Base-by-base conservation (phyloP, 345 rosid species). In the Euphorbia lathyris region DNA sequence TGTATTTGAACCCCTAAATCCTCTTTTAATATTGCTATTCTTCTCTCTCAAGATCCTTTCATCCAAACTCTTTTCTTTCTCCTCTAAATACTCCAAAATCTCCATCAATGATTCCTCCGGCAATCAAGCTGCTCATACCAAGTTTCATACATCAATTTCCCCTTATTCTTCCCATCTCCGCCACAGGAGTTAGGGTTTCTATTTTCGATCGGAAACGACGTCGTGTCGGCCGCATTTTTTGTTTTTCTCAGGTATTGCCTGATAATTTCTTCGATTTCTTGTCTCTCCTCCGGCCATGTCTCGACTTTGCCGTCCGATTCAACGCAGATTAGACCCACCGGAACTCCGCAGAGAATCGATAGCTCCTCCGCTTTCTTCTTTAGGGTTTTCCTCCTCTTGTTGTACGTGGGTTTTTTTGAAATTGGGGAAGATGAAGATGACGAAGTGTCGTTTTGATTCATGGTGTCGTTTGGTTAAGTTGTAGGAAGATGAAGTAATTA, bases 341-440 rank as follows among this genome's bases (percentile, higher is more conserved):
- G 65, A 50, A 70, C 34, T 0, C 45, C 66, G 27, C 73, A 70
- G 45, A 70, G 29, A 0, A 47, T 32, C 0, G 73, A 60, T 13
- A 70, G 66, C 36, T 70, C 66, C 47, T 47, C 48, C 11, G 73
- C 73, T 32, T 70, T 59, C 47, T 60, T 70, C 66, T 60, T 40
- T 7, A 60, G 22, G 26, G 73, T 70, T 58, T 13, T 30, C 32
- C 59, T 50, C 16, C 73, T 48, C 59, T 45, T 69, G n/a, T 1
- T 60, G 53, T 57, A 58, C 0, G 5, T 13, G n/a, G n/a, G 6
- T 22, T 3, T n/a, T n/a, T 29, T 17, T 17, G 9, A 0, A 40
- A 59, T 34, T 10, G 23, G 0, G 5, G 63, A n/a, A n/a, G n/a
- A n/a, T n/a, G n/a, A n/a, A n/a, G n/a, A n/a, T n/a, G n/a, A 30